These are phyloP conservation scores for Stentor coeruleus DNA, from an alignment of 73 alveolate genomes.

Conservation along the genomic window DNA sequence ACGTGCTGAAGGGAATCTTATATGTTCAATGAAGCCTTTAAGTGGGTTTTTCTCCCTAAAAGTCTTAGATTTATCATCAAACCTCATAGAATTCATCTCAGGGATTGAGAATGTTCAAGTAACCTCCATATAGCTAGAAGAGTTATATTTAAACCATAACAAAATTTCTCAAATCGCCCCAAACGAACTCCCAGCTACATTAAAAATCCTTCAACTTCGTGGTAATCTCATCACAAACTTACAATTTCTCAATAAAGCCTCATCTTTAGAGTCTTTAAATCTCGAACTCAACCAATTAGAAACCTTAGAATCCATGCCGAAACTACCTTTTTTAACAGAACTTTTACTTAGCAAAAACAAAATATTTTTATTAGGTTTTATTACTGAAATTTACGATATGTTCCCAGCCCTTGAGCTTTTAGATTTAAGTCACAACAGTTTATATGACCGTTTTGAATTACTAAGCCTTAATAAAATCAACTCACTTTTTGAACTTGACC, in stretches of 20 bases:
- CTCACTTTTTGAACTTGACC: background rate
- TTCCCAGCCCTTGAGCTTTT: background rate
- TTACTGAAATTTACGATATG: background rate
- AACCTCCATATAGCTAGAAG: too few species aligned
- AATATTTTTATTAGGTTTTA: background rate
- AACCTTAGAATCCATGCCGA: background rate
- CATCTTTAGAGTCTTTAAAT: background rate
- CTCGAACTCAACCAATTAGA: background rate
- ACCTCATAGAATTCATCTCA: background rate
- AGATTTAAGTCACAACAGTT: background rate
- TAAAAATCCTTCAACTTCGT: background rate
- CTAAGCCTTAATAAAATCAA: background rate
- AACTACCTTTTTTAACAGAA: background rate
- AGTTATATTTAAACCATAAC: conserved; percentile 11
- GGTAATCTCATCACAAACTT: background rate
- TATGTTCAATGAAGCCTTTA: background rate
- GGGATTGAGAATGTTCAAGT: background rate
- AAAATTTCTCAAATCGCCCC: background rate
- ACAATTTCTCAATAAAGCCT: background rate
- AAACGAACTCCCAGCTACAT: background rate
- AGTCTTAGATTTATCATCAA: background rate
- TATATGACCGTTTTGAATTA: conserved; percentile 7
- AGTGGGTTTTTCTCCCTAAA: background rate
- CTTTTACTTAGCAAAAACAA: background rate
- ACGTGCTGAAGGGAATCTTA: conserved; percentile 20